Evolutionary conservation across 805 yeast genomes (phyloP), one percentile per base, ranked within the genome.

Genomic region (Teunomyces tritomae): DNA sequence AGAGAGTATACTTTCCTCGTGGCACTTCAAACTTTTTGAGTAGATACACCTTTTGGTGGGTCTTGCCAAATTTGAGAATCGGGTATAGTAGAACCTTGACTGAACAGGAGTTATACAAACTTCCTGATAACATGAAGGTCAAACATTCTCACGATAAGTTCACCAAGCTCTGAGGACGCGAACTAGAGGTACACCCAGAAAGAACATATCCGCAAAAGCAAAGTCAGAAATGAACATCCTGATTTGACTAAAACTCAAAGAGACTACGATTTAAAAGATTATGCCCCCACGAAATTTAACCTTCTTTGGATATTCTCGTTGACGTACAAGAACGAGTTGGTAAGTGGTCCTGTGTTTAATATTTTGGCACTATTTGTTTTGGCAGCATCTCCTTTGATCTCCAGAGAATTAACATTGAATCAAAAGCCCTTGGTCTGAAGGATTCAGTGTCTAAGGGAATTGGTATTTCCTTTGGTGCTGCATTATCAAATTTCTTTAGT

Each of bases 1-100:
- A 81, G 49, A 61, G 87, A 48, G 57, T 46, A 11, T 57, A 53
- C 4, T 82, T 69, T 57, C 87, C 85, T 0, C 66, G 61, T 45
- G 48, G 56, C 27, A 53, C 58, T 10, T 68, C 76, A 13, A 75
- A 74, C 45, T 39, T 63, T 24, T 5, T 82, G 6, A 28, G 8
- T 8, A 26, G 26, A 24, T 37, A 37, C 28, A 7, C 40, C 9
- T 59, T 59, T 53, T 59, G 61, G 47, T 50, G 51, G 53, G 13
- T 42, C 11, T 10, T 44, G 14, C 42, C 48, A 14, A 28, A 34
- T 10, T 26, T 48, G 45, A 28, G 11, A 16, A 35, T 35, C 1
- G 53, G 53, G 2, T 50, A 48, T 35, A 20, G 32, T 20, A 33
- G 53, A 16, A 45, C 50, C 13, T 5, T 50, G 9, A 37, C 39